phyloP scores from a whole-genome alignment of 768 basidiomycete genomes.

The Panaeolus papilionaceus region DNA sequence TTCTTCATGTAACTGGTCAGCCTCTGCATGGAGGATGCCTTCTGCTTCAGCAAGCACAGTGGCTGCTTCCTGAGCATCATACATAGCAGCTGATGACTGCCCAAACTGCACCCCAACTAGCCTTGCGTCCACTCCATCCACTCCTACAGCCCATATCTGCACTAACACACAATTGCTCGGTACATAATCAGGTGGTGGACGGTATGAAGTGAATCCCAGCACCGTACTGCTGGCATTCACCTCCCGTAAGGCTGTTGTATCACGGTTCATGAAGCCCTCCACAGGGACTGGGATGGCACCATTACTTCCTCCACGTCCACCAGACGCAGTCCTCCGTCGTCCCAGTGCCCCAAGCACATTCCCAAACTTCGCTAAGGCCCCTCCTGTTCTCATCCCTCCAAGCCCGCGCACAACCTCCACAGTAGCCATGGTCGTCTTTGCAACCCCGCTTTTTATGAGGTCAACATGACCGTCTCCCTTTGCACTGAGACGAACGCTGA shows the following conservation, averaged over 20 bases:
- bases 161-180: slow-evolving; percentile 75
- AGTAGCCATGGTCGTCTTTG: slow-evolving; percentile 89
- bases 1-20: background rate
- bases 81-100: slow-evolving; percentile 11
- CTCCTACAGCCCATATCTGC: slow-evolving; percentile 88
- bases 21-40: background rate
- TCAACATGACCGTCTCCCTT: slow-evolving; percentile 63
- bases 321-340: slow-evolving; percentile 22
- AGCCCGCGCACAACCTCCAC: slow-evolving; percentile 78
- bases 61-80: slow-evolving; percentile 2
- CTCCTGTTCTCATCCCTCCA: slow-evolving; percentile 25
- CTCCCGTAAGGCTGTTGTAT: slow-evolving; percentile 26
- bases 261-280: slow-evolving; percentile 23
- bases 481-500: slow-evolving; percentile 17
- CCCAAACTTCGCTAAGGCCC: slow-evolving; percentile 18
- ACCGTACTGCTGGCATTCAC: slow-evolving; percentile 31
- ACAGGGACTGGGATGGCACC: background rate
- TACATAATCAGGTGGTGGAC: slow-evolving; percentile 76
- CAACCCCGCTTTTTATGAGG: slow-evolving; percentile 76
- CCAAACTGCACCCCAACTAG: slow-evolving; percentile 60
- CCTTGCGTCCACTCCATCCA: slow-evolving; percentile 76
- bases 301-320: slow-evolving; percentile 7
- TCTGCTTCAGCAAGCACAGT: slow-evolving; percentile 14
- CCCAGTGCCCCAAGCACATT: slow-evolving; percentile 27
- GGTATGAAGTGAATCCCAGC: slow-evolving; percentile 73